These are phyloP conservation scores for Sporothrix brasiliensis DNA, from an alignment of 2,329 filamentous ascomycete species.

Conservation along the genomic window DNA sequence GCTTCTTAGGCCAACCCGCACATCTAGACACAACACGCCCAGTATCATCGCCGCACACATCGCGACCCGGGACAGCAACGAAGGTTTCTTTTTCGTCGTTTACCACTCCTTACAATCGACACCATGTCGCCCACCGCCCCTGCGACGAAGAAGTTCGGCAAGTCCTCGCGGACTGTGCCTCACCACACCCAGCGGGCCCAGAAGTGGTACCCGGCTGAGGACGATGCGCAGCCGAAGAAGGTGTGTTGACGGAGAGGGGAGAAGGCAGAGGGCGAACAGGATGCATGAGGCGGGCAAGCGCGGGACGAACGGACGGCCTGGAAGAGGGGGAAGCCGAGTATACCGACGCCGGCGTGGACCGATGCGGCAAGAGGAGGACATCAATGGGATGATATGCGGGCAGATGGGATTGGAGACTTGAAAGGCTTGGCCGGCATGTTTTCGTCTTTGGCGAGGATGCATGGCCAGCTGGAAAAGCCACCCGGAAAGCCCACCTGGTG, in stretches of 20 bases:
- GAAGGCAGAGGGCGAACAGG: background rate
- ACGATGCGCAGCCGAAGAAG: slow-evolving; percentile 87
- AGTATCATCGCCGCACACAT: slow-evolving; percentile 31
- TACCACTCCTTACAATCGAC: slow-evolving; percentile 37
- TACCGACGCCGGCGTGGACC: background rate
- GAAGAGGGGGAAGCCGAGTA: background rate
- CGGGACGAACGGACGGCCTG: background rate
- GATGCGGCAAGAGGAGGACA: background rate
- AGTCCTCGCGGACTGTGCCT: slow-evolving; percentile 86
- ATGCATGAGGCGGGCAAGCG: background rate
- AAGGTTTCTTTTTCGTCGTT: slow-evolving; percentile 31
- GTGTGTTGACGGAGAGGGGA: slow-evolving; percentile 63
- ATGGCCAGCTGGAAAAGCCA: background rate
- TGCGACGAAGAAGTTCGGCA: slow-evolving; percentile 91
- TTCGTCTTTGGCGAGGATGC: background rate
- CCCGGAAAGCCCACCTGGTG: background rate
- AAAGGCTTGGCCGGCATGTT: background rate
- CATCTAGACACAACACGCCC: slow-evolving; percentile 29
- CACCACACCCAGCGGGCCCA: slow-evolving; percentile 86
- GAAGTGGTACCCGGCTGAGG: slow-evolving; percentile 99
- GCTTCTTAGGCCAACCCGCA: slow-evolving; percentile 32
- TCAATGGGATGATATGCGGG: background rate
- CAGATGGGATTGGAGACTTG: background rate
- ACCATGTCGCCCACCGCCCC: slow-evolving; percentile 71
- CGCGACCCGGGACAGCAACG: slow-evolving; percentile 32